Evolutionary conservation across 164 flowering plant species (phyloP).

Genomic region (grape (Vitis vinifera)): DNA sequence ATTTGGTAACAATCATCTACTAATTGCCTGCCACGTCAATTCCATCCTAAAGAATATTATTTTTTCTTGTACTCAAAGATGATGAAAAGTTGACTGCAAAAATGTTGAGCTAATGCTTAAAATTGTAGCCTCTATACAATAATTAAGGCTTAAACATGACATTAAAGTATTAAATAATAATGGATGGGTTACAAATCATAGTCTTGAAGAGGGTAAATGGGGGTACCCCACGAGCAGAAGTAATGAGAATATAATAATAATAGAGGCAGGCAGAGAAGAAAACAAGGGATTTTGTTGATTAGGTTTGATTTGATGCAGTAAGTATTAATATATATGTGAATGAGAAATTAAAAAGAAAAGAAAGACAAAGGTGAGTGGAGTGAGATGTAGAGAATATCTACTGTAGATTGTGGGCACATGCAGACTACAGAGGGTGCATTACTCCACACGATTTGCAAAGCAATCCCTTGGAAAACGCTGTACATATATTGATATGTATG

Average conservation of each 20-base stretch:
- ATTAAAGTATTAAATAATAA: too few relatives aligned
- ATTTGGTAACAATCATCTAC: too few relatives aligned
- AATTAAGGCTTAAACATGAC: too few relatives aligned
- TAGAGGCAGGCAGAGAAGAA: conserved; percentile 9
- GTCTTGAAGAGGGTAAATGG: too few relatives aligned
- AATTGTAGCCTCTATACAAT: too few relatives aligned
- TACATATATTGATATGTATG: background rate
- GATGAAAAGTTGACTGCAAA: too few relatives aligned
- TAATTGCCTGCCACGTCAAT: too few relatives aligned
- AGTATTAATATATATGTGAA: background rate
- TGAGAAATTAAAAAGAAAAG: conserved; percentile 3
- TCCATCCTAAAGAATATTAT: too few relatives aligned
- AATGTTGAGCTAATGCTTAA: too few relatives aligned
- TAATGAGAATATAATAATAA: background rate
- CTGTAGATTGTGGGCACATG: conserved; percentile 64
- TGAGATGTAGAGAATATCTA: conserved; percentile 42
- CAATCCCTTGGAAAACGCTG: conserved; percentile 32
- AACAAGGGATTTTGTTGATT: conserved; percentile 24
- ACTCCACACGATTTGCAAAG: conserved; percentile 34
- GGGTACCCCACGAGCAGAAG: too few relatives aligned
- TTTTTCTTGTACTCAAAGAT: too few relatives aligned
- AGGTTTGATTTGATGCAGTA: conserved; percentile 28
- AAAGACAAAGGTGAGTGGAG: conserved; percentile 35
- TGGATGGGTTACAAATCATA: too few relatives aligned
- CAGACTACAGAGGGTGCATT: conserved; percentile 26